These are phyloP conservation scores for Plasmodium gallinaceum DNA, from an alignment of 169 alveolate genomes.

Conservation along the genomic window DNA sequence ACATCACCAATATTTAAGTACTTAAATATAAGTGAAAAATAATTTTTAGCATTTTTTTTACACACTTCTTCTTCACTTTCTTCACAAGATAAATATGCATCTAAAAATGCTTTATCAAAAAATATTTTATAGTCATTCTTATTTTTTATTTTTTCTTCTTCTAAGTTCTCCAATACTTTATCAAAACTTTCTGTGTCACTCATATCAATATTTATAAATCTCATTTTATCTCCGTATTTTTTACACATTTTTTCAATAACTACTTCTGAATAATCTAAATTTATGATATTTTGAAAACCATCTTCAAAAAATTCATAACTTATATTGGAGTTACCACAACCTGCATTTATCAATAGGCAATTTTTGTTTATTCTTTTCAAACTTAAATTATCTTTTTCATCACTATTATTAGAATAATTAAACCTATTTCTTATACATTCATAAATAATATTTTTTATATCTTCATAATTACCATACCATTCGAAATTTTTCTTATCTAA, in stretches of 20 bases:
- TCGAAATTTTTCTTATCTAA: conserved; percentile 82
- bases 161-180: conserved; percentile 42
- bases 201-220: conserved; percentile 79
- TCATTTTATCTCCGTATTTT: conserved; percentile 47
- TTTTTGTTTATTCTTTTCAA: conserved; percentile 23
- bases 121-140: conserved; percentile 78
- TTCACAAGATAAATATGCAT: conserved; percentile 83
- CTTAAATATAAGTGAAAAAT: conserved; percentile 76
- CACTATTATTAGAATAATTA: conserved; percentile 31
- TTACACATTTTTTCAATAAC: conserved; percentile 82
- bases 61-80: conserved; percentile 81
- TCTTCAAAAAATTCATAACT: conserved; percentile 80
- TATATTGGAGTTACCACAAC: conserved; percentile 84
- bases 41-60: conserved; percentile 79
- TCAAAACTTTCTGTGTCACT: conserved; percentile 49
- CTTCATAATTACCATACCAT: conserved; percentile 83
- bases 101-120: conserved; percentile 86
- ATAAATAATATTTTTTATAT: conserved; percentile 59
- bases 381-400: neutral
- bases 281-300: conserved; percentile 77
- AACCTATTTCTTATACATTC: conserved; percentile 36
- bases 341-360: conserved; percentile 79
- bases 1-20: conserved; percentile 80
- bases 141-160: conserved; percentile 32
- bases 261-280: conserved; percentile 81